These are phyloP conservation scores for Ramularia collo-cygni DNA, from an alignment of 2,329 filamentous ascomycete species.

Conservation along the genomic window DNA sequence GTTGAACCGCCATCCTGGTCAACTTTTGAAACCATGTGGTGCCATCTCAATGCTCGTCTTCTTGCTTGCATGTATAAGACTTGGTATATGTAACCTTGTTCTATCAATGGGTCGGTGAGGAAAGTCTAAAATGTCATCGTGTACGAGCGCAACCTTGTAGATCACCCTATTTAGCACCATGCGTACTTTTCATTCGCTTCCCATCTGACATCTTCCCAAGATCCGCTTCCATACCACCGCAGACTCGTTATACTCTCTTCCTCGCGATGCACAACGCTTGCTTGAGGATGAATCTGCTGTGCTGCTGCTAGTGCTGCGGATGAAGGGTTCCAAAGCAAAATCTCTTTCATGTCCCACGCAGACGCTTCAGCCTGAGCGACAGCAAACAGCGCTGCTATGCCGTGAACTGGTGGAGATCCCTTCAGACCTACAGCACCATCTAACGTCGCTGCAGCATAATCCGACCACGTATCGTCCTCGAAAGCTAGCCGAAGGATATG, in stretches of 20 bases:
- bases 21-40: no score
- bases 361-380: conserved; percentile 64
- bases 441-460: conserved; percentile 20
- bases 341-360: conserved; percentile 61
- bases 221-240: conserved; percentile 58
- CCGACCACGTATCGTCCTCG: conserved; percentile 43
- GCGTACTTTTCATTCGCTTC: conserved; percentile 69
- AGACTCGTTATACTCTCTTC: conserved; percentile 63
- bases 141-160: no score
- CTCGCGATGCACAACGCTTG: conserved; percentile 52
- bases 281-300: conserved; percentile 39
- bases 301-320: conserved; percentile 40
- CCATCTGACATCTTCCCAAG: conserved; percentile 57
- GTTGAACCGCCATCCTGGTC: no score
- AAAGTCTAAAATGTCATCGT: no score
- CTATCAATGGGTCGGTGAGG: no score
- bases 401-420: conserved; percentile 33
- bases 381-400: conserved; percentile 57
- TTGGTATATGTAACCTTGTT: no score
- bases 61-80: no score
- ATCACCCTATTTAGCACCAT: conserved; percentile 53
- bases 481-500: conserved; percentile 64
- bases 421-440: conserved; percentile 14
- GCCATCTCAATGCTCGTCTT: no score
- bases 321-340: conserved; percentile 80